Conservation (phyloP, 2,329 filamentous ascomycete species). For the Stagonosporopsis vannaccii region DNA sequence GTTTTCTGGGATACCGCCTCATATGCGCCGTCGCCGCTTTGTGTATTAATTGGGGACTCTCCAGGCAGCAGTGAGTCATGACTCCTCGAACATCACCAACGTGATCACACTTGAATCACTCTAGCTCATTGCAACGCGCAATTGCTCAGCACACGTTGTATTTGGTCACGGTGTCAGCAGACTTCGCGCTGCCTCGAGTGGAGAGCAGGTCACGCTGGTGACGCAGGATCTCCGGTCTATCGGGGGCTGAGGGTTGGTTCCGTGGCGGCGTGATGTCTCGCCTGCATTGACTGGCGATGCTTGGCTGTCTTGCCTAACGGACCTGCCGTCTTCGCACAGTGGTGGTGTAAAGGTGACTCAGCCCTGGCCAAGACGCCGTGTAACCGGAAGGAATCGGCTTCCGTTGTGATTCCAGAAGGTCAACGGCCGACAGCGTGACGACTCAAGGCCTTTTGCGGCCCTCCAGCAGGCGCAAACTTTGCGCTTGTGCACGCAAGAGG, state of each 20-base stretch:
- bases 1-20: neutral
- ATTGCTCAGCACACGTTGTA: constrained; percentile 12
- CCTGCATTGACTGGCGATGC: constrained; percentile 26
- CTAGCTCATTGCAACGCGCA: constrained; percentile 10
- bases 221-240: constrained; percentile 23
- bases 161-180: constrained; percentile 41
- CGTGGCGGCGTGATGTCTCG: constrained; percentile 24
- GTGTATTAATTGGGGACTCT: constrained; percentile 10
- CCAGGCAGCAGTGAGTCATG: constrained; percentile 23
- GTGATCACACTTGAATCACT: constrained; percentile 15
- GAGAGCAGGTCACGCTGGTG: constrained; percentile 30
- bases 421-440: constrained; percentile 13
- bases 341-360: constrained; percentile 35
- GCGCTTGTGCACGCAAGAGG: constrained; percentile 20
- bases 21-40: neutral
- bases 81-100: constrained; percentile 1
- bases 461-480: constrained; percentile 17
- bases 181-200: constrained; percentile 25
- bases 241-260: constrained; percentile 15
- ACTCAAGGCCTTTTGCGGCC: constrained; percentile 15
- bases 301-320: constrained; percentile 19
- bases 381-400: constrained; percentile 18
- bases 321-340: constrained; percentile 14
- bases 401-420: constrained; percentile 14
- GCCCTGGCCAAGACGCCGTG: constrained; percentile 19